phyloP scores from a whole-genome alignment of 2,329 filamentous ascomycete species.

The Ophiocordyceps camponoti-leonardi region DNA sequence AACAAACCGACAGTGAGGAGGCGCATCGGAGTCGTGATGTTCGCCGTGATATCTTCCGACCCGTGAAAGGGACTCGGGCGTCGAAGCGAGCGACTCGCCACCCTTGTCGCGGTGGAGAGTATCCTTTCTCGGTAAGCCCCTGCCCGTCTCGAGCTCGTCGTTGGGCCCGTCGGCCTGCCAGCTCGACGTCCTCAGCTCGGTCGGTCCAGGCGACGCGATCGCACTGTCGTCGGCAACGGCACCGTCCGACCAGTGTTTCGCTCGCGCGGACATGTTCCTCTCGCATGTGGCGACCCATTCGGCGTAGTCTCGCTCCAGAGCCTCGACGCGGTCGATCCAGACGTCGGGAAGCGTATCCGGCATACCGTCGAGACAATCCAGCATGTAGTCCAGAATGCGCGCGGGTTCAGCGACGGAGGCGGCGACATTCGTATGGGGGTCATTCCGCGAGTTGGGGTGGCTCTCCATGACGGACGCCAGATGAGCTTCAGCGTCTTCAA shows the following conservation, averaged over 20 bases:
- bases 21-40: background rate
- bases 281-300: constrained; percentile 71
- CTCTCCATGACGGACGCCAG: constrained; percentile 34
- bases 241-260: background rate
- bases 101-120: background rate
- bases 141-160: background rate
- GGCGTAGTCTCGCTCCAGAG: constrained; percentile 58
- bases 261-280: constrained; percentile 29
- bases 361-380: constrained; percentile 72
- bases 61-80: background rate
- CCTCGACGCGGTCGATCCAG: constrained; percentile 81
- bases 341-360: constrained; percentile 68
- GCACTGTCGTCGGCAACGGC: background rate
- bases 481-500: constrained; percentile 50
- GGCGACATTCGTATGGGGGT: constrained; percentile 44
- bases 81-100: background rate
- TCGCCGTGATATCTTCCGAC: background rate
- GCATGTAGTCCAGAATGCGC: constrained; percentile 61
- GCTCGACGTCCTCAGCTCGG: background rate
- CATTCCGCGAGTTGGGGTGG: constrained; percentile 15
- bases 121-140: background rate
- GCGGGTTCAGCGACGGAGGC: constrained; percentile 54
- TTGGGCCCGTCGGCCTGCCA: background rate
- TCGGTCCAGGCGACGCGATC: background rate
- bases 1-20: background rate